Conservation (phyloP, 1,139 yeast genomes). For the Yamadazyma dushanensis region DNA sequence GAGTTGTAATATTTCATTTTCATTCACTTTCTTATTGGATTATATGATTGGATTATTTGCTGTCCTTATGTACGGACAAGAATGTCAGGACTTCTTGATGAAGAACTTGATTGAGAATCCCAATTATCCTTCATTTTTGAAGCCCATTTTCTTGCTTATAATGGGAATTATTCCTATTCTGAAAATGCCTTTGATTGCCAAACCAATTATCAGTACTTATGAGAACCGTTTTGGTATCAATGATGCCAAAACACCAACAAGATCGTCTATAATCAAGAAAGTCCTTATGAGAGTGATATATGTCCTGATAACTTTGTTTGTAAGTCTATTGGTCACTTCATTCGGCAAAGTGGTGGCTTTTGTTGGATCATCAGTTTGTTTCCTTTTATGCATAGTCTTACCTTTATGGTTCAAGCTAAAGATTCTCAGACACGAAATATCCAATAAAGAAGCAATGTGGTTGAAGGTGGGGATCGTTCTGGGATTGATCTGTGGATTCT, state of each 20-base stretch:
- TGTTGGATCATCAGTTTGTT: constrained; percentile 80
- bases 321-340: constrained; percentile 66
- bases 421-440: constrained; percentile 51
- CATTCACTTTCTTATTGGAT: constrained; percentile 34
- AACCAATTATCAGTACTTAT: constrained; percentile 43
- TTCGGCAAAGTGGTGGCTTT: constrained; percentile 85
- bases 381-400: constrained; percentile 73
- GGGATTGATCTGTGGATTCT: constrained; percentile 47
- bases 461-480: constrained; percentile 48
- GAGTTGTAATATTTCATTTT: constrained; percentile 34
- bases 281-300: constrained; percentile 26
- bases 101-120: constrained; percentile 38
- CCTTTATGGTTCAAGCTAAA: constrained; percentile 72
- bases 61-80: constrained; percentile 41
- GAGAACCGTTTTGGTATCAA: constrained; percentile 23
- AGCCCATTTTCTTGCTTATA: constrained; percentile 30
- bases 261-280: constrained; percentile 21
- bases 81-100: constrained; percentile 38
- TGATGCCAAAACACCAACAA: constrained; percentile 4
- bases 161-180: constrained; percentile 44
- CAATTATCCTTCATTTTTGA: constrained; percentile 33
- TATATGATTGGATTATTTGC: constrained; percentile 37
- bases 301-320: constrained; percentile 24
- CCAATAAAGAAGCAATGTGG: constrained; percentile 31
- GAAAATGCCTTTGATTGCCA: constrained; percentile 40